phyloP scores from a whole-genome alignment of 495 filamentous ascomycete genomes.

The Hypomontagnella monticulosa region DNA sequence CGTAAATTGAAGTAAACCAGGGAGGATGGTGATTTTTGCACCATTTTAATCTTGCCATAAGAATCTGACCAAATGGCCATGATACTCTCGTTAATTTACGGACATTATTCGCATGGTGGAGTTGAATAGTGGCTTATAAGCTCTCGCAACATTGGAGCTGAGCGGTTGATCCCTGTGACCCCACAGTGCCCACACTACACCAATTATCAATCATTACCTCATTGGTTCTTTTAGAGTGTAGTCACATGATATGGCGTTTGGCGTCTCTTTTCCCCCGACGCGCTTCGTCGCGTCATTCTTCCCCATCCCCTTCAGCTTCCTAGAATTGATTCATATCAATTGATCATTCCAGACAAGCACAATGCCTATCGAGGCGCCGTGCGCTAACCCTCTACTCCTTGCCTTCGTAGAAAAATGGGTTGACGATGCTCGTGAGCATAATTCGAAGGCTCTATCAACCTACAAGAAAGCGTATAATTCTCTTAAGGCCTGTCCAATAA shows the following conservation, averaged over 20 bases:
- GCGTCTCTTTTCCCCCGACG: slow-evolving; percentile 5
- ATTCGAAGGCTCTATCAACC: slow-evolving; percentile 73
- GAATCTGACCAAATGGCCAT: too few species aligned
- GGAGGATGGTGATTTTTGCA: too few species aligned
- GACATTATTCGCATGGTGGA: slow-evolving; percentile 23
- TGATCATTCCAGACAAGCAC: slow-evolving; percentile 1
- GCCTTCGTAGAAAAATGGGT: slow-evolving; percentile 84
- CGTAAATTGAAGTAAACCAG: too few species aligned
- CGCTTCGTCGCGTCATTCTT: slow-evolving; percentile 24
- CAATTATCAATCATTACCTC: slow-evolving; percentile 20
- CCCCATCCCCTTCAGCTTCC: background rate
- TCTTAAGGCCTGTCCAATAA: slow-evolving; percentile 79
- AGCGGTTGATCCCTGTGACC: slow-evolving; percentile 15
- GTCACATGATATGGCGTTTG: slow-evolving; percentile 31
- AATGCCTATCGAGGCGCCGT: slow-evolving; percentile 48
- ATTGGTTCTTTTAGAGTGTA: slow-evolving; percentile 1
- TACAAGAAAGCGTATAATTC: slow-evolving; percentile 86
- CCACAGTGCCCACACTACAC: too few species aligned
- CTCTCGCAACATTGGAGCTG: slow-evolving; percentile 35
- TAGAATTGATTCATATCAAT: background rate
- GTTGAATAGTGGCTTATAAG: slow-evolving; percentile 23
- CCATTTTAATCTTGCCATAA: too few species aligned
- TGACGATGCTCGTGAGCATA: slow-evolving; percentile 75
- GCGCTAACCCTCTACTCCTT: slow-evolving; percentile 79
- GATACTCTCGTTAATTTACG: too few species aligned